phyloP scores from a whole-genome alignment of 495 filamentous ascomycete species.

The Xylaria scruposa region DNA sequence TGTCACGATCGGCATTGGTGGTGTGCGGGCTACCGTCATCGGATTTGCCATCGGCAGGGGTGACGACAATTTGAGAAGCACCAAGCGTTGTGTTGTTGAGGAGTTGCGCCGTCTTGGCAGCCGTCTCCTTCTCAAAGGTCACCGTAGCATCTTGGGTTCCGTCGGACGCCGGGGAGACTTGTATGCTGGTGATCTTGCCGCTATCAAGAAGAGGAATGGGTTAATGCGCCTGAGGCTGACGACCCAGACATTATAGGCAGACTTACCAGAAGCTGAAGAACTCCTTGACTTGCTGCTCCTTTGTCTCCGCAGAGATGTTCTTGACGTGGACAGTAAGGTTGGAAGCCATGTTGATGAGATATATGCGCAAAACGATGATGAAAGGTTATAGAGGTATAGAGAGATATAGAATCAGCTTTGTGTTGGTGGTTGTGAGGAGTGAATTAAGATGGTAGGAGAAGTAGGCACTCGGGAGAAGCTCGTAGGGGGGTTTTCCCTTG shows the following conservation, averaged over 20 bases:
- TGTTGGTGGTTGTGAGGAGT: background rate
- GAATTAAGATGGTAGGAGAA: background rate
- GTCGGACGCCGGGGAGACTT: slow-evolving; percentile 69
- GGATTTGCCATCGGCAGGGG: slow-evolving; percentile 67
- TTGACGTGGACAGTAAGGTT: slow-evolving; percentile 64
- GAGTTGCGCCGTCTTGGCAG: slow-evolving; percentile 93
- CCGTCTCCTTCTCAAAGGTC: slow-evolving; percentile 94
- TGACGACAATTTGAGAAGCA: slow-evolving; percentile 77
- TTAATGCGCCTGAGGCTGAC: slow-evolving; percentile 29
- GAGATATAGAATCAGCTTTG: background rate
- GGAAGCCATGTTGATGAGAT: slow-evolving; percentile 44
- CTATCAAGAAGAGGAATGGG: slow-evolving; percentile 51
- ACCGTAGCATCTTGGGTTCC: slow-evolving; percentile 81
- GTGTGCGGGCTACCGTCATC: slow-evolving; percentile 62
- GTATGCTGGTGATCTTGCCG: slow-evolving; percentile 86
- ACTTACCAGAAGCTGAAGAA: slow-evolving; percentile 99
- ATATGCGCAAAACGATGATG: background rate
- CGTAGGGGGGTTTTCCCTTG: background rate
- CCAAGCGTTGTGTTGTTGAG: slow-evolving; percentile 95
- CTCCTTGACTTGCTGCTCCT: slow-evolving; percentile 88
- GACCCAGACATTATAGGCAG: background rate
- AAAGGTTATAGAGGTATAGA: background rate
- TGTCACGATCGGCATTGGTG: slow-evolving; percentile 59
- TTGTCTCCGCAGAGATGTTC: slow-evolving; percentile 80
- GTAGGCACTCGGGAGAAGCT: background rate